These are phyloP conservation scores for Guadua angustifolia DNA, from an alignment of 176 grass and related monocot genomes.

Conservation along the genomic window DNA sequence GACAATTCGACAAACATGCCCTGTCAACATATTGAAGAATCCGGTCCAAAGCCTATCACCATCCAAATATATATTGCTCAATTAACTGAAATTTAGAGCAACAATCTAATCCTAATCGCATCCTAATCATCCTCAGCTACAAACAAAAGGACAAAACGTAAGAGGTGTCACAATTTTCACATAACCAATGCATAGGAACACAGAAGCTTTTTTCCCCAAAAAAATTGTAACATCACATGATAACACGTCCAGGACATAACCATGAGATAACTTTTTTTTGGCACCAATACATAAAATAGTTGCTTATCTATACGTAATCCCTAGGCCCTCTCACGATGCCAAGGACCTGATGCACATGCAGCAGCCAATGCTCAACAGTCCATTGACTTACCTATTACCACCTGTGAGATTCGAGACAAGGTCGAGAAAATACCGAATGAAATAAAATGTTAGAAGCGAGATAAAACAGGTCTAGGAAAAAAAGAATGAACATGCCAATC, in stretches of 20 bases:
- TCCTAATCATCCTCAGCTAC: neutral
- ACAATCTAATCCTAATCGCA: neutral
- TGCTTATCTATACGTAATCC: no score
- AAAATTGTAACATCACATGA: neutral
- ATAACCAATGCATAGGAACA: neutral
- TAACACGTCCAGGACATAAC: neutral
- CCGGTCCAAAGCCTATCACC: neutral
- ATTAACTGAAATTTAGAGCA: neutral
- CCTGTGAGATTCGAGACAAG: no score
- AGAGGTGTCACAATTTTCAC: neutral
- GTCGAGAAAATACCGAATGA: no score
- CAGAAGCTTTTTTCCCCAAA: neutral
- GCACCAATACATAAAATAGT: neutral
- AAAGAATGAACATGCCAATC: no score
- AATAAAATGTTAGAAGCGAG: no score
- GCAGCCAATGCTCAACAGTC: no score
- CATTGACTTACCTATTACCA: no score
- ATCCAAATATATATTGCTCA: no score
- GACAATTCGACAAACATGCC: neutral
- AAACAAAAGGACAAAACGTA: neutral
- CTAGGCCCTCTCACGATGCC: no score
- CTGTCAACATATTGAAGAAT: neutral
- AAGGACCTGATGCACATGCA: no score
- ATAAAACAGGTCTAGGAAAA: no score
- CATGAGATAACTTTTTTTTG: neutral